These are phyloP conservation scores for Debaryomyces psychrophilus DNA, from an alignment of 1,139 yeast genomes.

Conservation along the genomic window DNA sequence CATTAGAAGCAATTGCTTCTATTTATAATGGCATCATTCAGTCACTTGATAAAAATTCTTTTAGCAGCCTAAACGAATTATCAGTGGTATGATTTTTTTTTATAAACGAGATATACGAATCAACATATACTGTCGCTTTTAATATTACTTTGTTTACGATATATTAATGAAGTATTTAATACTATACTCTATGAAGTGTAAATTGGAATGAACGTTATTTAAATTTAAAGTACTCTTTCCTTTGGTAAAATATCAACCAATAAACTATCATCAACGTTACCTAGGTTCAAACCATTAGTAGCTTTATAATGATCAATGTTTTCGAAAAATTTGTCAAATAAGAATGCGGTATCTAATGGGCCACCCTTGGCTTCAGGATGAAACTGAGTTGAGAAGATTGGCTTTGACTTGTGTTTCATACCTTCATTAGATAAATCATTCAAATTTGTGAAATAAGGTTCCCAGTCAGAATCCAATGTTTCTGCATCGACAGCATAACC, in stretches of 20 bases:
- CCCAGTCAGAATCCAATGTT: constrained; percentile 80
- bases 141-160: neutral
- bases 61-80: neutral
- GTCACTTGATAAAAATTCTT: neutral
- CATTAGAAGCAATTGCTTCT: neutral
- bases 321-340: constrained; percentile 86
- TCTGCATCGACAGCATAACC: constrained; percentile 93
- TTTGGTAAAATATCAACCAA: constrained; percentile 81
- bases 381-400: constrained; percentile 94
- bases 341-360: constrained; percentile 86
- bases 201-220: neutral
- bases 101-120: constrained; percentile 1
- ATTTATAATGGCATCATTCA: neutral
- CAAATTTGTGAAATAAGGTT: constrained; percentile 82
- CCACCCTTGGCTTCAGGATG: constrained; percentile 99
- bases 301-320: constrained; percentile 63
- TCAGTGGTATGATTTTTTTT: constrained; percentile 4
- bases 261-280: constrained; percentile 54
- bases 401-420: constrained; percentile 83
- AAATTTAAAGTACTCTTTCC: constrained; percentile 63
- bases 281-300: constrained; percentile 46
- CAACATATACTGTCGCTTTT: neutral
- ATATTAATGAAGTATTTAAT: constrained; percentile 1
- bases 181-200: constrained; percentile 3
- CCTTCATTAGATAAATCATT: constrained; percentile 97